Base-by-base conservation (phyloP, 495 filamentous ascomycete species). In the Neurospora sp. region DNA sequence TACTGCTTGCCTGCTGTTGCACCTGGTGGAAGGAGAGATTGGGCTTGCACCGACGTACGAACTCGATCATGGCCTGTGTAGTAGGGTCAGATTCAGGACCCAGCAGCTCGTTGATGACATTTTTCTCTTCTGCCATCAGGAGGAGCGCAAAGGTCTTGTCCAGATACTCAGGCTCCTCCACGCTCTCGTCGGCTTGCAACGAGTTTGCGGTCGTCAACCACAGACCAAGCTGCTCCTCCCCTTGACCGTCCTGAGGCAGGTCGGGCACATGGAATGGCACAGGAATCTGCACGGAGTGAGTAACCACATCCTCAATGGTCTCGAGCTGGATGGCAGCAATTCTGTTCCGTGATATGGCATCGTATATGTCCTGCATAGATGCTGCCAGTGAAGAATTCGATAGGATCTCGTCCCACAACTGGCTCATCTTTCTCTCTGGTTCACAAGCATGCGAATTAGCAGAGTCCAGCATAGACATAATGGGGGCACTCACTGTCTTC, bases 121-220 rank as follows among this genome's bases (percentile, higher is more conserved):
- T 89, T 68, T 93, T 91, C 73, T 94, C 89, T 77, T 96, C 93
- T 76, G 93, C 89, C 40, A 98, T 88, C 5, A 98, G 85, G 3
- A 99, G 85, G 1, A 99, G 84, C 0, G 92, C 94, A 75, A 96
- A 95, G 79, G 97, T 91, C 76, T 92, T 93, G 69, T 91, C 92
- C 18, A 96, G 83, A 48, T 91, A 89, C 42, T 84, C 84, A 5
- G 86, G 86, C 42, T 89, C 88, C 7, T 87, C 85, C 8, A 85
- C 82, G 4, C 85, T 84, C 38, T 93, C 91, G 71, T 94, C 90
- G 35, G 87, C 84, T 65, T 87, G 87, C 69, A 92, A 87, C n/a
- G 89, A 88, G 79, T 93, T 92, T 40, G 92, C 91, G 1, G 93
- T 96, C 3, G 93, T 97, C 39, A 97, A 82, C 89, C 91, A 94